Evolutionary conservation across 768 basidiomycete genomes (phyloP).

Genomic region (Psilocybe azurescens): DNA sequence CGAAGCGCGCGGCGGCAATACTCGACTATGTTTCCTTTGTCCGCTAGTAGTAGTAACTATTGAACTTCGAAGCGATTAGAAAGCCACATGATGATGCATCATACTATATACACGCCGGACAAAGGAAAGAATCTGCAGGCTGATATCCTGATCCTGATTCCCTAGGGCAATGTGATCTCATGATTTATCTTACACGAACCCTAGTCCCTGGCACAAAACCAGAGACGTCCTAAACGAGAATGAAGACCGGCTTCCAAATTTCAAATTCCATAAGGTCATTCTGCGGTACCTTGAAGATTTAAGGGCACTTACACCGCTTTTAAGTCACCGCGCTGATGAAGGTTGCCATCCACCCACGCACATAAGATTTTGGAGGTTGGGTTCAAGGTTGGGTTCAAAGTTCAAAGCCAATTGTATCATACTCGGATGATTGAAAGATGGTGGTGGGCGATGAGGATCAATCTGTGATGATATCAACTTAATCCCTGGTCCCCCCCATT

Average conservation of each 20-base stretch:
- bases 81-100: too few species aligned
- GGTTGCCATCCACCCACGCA: background rate
- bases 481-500: too few species aligned
- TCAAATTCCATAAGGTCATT: background rate
- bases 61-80: too few species aligned
- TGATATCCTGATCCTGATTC: too few species aligned
- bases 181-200: background rate
- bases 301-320: background rate
- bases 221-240: background rate
- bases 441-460: too few species aligned
- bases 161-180: too few species aligned
- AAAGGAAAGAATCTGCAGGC: too few species aligned
- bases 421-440: too few species aligned
- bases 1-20: slow-evolving; percentile 1
- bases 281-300: background rate
- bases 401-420: too few species aligned
- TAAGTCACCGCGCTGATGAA: background rate
- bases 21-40: background rate
- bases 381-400: too few species aligned
- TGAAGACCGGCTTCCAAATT: background rate
- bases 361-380: background rate
- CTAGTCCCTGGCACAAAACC: background rate
- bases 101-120: background rate
- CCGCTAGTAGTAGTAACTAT: background rate
- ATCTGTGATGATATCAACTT: too few species aligned